These are phyloP conservation scores for Sugiyamaella japonica DNA, from an alignment of 1,139 yeast species.

Conservation along the genomic window DNA sequence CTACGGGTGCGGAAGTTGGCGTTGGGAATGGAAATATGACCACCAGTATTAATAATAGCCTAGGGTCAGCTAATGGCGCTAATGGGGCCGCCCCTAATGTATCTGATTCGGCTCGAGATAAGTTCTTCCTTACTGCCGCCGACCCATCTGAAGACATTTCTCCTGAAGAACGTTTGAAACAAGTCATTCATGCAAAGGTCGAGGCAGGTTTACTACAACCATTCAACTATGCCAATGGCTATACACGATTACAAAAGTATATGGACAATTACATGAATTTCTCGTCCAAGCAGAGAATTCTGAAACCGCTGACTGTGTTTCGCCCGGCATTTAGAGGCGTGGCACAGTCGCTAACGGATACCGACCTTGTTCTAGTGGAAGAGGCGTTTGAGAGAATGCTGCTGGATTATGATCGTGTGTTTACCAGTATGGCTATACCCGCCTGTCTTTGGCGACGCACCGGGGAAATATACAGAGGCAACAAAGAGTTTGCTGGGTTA, in stretches of 20 bases:
- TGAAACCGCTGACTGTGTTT: conserved; percentile 81
- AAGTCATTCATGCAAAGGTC: conserved; percentile 92
- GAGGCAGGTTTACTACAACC: conserved; percentile 95
- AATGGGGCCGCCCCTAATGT: conserved; percentile 11
- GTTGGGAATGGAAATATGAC: conserved; percentile 6
- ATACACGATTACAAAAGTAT: conserved; percentile 82
- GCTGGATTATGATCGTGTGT: conserved; percentile 89
- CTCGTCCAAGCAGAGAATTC: conserved; percentile 80
- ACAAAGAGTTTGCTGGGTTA: conserved; percentile 91
- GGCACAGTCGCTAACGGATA: conserved; percentile 86
- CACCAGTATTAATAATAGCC: conserved; percentile 15
- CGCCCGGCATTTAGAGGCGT: conserved; percentile 94
- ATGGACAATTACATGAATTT: conserved; percentile 94
- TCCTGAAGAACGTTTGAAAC: conserved; percentile 90
- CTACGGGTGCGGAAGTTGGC: conserved; percentile 6
- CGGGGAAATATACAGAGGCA: conserved; percentile 93
- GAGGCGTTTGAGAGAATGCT: conserved; percentile 94
- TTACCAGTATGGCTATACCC: conserved; percentile 97
- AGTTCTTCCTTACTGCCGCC: conserved; percentile 93
- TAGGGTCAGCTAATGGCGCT: conserved; percentile 3
- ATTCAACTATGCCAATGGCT: conserved; percentile 91
- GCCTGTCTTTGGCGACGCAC: conserved; percentile 98
- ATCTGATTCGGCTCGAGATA: conserved; percentile 78
- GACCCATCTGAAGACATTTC: conserved; percentile 95
- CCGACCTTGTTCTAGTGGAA: conserved; percentile 88